Percentiles rank a stretch among this genome's conserved stretches.
Conservation (phyloP, 2,329 filamentous ascomycete genomes). For the Fusarium sp. region DNA sequence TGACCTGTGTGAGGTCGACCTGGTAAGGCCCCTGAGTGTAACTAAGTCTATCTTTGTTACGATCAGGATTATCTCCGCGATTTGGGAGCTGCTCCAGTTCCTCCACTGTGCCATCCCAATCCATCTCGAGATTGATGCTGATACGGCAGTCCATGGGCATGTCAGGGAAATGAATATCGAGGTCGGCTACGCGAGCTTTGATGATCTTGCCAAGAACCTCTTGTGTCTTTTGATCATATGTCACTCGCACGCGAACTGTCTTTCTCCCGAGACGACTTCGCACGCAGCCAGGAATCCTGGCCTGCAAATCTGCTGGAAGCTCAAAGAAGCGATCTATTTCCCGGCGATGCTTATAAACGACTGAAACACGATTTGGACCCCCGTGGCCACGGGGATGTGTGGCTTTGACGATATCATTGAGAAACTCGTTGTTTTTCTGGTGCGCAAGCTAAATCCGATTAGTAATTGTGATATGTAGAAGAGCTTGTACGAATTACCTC, state of each 20-base stretch:
- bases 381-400: constrained; percentile 68
- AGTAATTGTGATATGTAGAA: constrained; percentile 17
- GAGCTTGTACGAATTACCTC: constrained; percentile 68
- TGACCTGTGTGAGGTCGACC: constrained; percentile 93
- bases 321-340: constrained; percentile 90
- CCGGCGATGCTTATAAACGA: constrained; percentile 85
- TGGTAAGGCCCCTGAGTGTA: constrained; percentile 91
- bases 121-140: constrained; percentile 94
- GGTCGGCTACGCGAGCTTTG: constrained; percentile 87
- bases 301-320: constrained; percentile 71
- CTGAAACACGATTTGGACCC: constrained; percentile 65
- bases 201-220: constrained; percentile 85
- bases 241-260: constrained; percentile 69
- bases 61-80: constrained; percentile 65
- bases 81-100: constrained; percentile 62
- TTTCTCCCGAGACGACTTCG: constrained; percentile 68
- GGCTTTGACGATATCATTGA: constrained; percentile 77
- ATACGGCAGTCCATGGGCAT: constrained; percentile 90
- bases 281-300: constrained; percentile 74
- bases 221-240: constrained; percentile 78
- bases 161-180: constrained; percentile 86
- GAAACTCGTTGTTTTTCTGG: constrained; percentile 82
- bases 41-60: constrained; percentile 90
- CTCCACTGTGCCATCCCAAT: constrained; percentile 77
- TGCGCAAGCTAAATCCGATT: constrained; percentile 75